Evolutionary conservation across 345 rosid species (phyloP).

Genomic region (Bretschneidera sinensis): DNA sequence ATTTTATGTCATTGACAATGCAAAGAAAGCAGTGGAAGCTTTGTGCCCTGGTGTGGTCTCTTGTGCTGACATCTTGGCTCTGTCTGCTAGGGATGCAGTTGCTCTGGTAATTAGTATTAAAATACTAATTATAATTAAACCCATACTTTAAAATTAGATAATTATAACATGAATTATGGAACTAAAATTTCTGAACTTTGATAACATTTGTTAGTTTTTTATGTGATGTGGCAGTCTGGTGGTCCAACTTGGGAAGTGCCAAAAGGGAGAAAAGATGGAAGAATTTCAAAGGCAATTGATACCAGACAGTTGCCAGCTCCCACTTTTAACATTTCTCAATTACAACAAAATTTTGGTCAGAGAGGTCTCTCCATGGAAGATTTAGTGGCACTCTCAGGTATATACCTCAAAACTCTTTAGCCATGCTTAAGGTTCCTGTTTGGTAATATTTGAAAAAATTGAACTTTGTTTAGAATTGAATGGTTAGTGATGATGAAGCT

Average conservation of each 20-base stretch:
- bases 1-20: conserved; percentile 74
- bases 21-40: conserved; percentile 71
- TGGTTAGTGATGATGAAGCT: too few relatives aligned
- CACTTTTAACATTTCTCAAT: conserved; percentile 60
- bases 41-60: conserved; percentile 80
- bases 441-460: too few relatives aligned
- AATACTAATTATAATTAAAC: too few relatives aligned
- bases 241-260: conserved; percentile 88
- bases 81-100: conserved; percentile 83
- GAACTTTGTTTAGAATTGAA: too few relatives aligned
- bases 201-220: too few relatives aligned
- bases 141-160: too few relatives aligned
- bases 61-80: conserved; percentile 88
- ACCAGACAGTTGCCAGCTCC: conserved; percentile 83
- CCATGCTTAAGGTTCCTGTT: too few relatives aligned
- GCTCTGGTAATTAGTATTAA: conserved; percentile 53
- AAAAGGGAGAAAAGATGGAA: conserved; percentile 86
- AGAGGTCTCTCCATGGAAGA: conserved; percentile 69
- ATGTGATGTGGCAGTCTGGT: conserved; percentile 74
- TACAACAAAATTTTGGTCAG: conserved; percentile 70
- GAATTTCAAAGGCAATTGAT: conserved; percentile 69
- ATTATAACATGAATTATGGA: too few relatives aligned
- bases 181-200: too few relatives aligned
- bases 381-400: conserved; percentile 81
- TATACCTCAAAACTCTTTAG: background rate